These are phyloP conservation scores for Dothidotthia symphoricarpi DNA, from an alignment of 2,329 filamentous ascomycete species.

Conservation along the genomic window DNA sequence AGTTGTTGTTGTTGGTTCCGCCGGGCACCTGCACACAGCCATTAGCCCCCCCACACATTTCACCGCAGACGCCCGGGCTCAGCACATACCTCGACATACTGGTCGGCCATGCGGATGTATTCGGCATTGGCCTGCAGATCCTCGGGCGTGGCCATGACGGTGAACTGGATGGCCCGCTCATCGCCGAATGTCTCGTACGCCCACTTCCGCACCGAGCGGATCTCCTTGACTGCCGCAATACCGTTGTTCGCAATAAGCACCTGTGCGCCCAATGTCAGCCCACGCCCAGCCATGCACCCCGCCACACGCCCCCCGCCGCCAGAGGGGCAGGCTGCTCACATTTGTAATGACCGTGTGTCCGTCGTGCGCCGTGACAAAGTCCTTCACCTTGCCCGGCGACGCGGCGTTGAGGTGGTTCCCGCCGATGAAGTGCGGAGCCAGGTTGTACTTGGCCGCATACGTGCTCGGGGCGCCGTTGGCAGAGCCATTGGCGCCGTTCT, in stretches of 20 bases:
- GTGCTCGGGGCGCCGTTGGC: constrained; percentile 59
- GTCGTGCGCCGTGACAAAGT: constrained; percentile 85
- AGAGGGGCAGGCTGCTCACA: constrained; percentile 56
- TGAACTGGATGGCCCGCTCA: constrained; percentile 97
- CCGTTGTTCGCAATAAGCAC: constrained; percentile 99
- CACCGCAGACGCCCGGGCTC: constrained; percentile 34
- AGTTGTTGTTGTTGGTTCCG: constrained; percentile 99
- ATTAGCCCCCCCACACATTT: constrained; percentile 76
- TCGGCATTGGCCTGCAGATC: constrained; percentile 97
- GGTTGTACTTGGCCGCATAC: constrained; percentile 75
- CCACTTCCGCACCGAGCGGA: constrained; percentile 99
- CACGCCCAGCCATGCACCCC: constrained; percentile 18
- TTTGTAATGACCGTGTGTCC: constrained; percentile 98
- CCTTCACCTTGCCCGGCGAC: constrained; percentile 82
- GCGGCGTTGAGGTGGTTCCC: constrained; percentile 85
- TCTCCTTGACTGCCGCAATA: constrained; percentile 99
- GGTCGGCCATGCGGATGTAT: constrained; percentile 99
- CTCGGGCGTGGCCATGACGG: constrained; percentile 98
- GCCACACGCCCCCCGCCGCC: neutral
- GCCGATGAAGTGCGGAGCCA: constrained; percentile 94
- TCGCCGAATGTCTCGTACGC: constrained; percentile 99
- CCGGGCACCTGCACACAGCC: constrained; percentile 73
- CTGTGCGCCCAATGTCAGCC: constrained; percentile 50
- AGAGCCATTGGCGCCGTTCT: constrained; percentile 41
- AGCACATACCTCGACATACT: constrained; percentile 97